These are phyloP conservation scores for Sphagnum magellanicum DNA, from an alignment of 228 moss, liverwort and hornwort genomes.

Conservation along the genomic window DNA sequence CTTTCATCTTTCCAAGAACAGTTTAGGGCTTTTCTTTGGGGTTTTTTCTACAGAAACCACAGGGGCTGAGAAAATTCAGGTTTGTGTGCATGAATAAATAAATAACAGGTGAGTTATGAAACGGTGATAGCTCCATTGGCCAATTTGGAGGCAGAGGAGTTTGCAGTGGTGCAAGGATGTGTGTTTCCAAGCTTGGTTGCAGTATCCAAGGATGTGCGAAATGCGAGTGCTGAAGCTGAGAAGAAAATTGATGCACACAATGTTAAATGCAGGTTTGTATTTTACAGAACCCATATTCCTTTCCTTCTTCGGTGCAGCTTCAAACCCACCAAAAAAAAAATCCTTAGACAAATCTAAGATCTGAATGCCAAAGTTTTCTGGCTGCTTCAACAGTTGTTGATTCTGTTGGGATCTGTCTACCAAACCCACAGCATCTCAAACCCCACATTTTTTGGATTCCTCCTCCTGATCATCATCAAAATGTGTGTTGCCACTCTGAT, in stretches of 20 bases:
- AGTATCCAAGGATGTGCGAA: conserved; percentile 76
- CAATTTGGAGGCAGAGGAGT: conserved; percentile 78
- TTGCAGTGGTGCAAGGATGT: conserved; percentile 79
- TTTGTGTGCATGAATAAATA: not conserved
- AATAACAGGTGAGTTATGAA: conserved; percentile 66
- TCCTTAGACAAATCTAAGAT: too few relatives aligned
- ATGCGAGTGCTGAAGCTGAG: conserved; percentile 96
- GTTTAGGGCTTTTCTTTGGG: not conserved
- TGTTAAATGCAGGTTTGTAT: conserved; percentile 70
- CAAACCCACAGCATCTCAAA: too few relatives aligned
- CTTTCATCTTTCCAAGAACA: not conserved
- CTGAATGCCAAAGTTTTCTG: too few relatives aligned
- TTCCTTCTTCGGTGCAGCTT: not conserved
- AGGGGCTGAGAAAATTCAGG: not conserved
- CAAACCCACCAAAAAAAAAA: not conserved
- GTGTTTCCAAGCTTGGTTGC: conserved; percentile 88
- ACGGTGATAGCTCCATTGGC: conserved; percentile 88
- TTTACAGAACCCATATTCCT: not conserved
- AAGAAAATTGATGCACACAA: conserved; percentile 81
- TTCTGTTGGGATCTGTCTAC: too few relatives aligned
- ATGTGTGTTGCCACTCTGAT: too few relatives aligned
- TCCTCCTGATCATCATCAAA: too few relatives aligned
- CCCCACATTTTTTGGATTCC: too few relatives aligned
- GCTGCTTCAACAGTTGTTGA: too few relatives aligned
- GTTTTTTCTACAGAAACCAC: not conserved